Evolutionary conservation across 2,329 filamentous ascomycete species (phyloP).

Genomic region (Lasiodiplodia hormozganensis): DNA sequence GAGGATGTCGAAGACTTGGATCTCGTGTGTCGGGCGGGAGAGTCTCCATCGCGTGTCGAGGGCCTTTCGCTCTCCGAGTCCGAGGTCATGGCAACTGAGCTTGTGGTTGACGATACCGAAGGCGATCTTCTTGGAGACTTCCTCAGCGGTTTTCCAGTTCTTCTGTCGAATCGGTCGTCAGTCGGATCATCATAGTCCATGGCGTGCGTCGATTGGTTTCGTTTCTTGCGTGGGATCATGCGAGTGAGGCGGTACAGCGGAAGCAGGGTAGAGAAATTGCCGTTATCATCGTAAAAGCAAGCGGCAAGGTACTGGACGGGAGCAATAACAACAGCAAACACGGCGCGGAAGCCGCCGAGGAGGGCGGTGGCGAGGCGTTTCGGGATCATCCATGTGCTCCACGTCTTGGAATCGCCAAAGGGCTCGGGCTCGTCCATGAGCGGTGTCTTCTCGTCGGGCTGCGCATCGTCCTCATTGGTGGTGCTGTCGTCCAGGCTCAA

Average conservation of each 20-base stretch:
- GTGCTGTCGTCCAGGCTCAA: constrained; percentile 1
- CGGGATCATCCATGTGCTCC: constrained; percentile 61
- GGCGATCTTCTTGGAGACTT: constrained; percentile 47
- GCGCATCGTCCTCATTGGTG: constrained; percentile 44
- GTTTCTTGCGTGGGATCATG: constrained; percentile 53
- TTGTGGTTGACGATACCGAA: constrained; percentile 52
- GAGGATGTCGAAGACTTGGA: constrained; percentile 63
- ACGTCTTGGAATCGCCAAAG: constrained; percentile 44
- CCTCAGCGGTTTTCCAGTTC: constrained; percentile 31
- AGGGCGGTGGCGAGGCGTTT: constrained; percentile 75
- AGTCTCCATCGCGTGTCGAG: constrained; percentile 44
- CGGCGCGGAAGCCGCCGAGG: constrained; percentile 76
- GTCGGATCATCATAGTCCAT: constrained; percentile 33
- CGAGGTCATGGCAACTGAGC: constrained; percentile 69
- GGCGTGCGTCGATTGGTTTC: constrained; percentile 31
- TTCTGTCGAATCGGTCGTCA: constrained; percentile 17
- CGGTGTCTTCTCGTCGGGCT: constrained; percentile 70
- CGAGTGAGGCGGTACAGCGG: constrained; percentile 70
- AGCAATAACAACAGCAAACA: constrained; percentile 78
- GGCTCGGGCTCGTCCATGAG: constrained; percentile 56
- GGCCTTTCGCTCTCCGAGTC: constrained; percentile 63
- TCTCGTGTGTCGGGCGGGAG: constrained; percentile 63
- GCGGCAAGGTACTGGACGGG: constrained; percentile 84
- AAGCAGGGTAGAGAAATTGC: constrained; percentile 77
- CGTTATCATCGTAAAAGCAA: constrained; percentile 81